phyloP scores from a whole-genome alignment of 306 rosid genomes.

The Lagenaria siceraria region DNA sequence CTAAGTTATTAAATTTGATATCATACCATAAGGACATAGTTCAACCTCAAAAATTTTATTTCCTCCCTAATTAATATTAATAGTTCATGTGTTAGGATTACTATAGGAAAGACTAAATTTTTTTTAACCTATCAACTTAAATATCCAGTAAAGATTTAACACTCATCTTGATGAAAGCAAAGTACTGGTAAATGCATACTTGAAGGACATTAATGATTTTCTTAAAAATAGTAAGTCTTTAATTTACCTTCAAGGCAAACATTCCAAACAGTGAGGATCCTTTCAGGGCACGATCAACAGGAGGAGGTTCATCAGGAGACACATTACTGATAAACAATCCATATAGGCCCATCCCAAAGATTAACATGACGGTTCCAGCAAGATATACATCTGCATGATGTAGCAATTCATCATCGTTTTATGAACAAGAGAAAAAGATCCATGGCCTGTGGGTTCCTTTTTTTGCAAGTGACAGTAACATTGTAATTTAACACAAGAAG shows the following conservation, averaged over 20 bases:
- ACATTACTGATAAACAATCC: constrained; percentile 80
- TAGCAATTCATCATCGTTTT: constrained; percentile 6
- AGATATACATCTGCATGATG: constrained; percentile 85
- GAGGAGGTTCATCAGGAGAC: constrained; percentile 36
- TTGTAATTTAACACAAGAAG: background rate
- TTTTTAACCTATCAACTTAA: background rate
- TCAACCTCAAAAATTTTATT: background rate
- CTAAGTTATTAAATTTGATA: background rate
- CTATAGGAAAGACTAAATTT: background rate
- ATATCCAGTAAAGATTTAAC: background rate
- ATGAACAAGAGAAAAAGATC: background rate
- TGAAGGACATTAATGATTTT: background rate
- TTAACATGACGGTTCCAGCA: constrained; percentile 96
- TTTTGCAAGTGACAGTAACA: background rate
- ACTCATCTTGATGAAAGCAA: background rate
- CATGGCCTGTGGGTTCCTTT: background rate
- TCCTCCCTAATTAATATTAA: background rate
- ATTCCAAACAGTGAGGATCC: constrained; percentile 90
- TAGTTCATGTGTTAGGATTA: background rate
- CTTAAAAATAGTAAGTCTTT: background rate
- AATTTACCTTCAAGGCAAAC: constrained; percentile 81
- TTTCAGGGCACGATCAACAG: constrained; percentile 56
- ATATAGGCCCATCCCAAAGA: constrained; percentile 87
- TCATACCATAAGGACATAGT: background rate
- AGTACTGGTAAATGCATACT: background rate